Evolutionary conservation across 2,329 filamentous ascomycete species (phyloP).

Genomic region (Calonectria pauciramosa): DNA sequence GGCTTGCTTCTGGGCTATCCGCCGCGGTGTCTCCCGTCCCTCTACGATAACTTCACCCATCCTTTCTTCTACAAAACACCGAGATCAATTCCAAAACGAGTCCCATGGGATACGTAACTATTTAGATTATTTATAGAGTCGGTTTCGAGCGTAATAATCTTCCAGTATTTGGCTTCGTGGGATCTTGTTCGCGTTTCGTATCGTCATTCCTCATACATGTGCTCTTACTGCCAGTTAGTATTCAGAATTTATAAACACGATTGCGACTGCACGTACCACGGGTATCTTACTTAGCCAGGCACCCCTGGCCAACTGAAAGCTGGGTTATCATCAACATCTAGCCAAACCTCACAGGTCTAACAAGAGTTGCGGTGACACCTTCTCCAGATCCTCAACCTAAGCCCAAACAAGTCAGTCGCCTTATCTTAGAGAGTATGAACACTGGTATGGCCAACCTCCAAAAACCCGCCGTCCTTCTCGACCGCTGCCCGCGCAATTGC

Average conservation of each 20-base stretch:
- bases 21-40: background rate
- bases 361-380: slow-evolving; percentile 85
- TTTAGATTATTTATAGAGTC: background rate
- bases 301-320: background rate
- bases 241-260: background rate
- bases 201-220: background rate
- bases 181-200: background rate
- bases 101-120: background rate
- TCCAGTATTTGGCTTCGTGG: background rate
- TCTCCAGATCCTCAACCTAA: slow-evolving; percentile 90
- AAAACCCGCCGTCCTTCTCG: slow-evolving; percentile 77
- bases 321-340: background rate
- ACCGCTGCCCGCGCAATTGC: slow-evolving; percentile 84
- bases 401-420: slow-evolving; percentile 30
- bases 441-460: slow-evolving; percentile 72
- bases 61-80: background rate
- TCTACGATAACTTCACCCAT: background rate
- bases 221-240: background rate
- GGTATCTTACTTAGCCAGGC: background rate
- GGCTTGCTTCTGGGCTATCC: background rate
- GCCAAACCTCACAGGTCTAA: slow-evolving; percentile 78
- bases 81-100: background rate
- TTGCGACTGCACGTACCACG: background rate
- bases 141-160: too few species aligned
- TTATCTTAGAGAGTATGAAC: background rate